Base-by-base conservation (phyloP, 805 yeast genomes). In the Cyberlindnera suaveolens region DNA sequence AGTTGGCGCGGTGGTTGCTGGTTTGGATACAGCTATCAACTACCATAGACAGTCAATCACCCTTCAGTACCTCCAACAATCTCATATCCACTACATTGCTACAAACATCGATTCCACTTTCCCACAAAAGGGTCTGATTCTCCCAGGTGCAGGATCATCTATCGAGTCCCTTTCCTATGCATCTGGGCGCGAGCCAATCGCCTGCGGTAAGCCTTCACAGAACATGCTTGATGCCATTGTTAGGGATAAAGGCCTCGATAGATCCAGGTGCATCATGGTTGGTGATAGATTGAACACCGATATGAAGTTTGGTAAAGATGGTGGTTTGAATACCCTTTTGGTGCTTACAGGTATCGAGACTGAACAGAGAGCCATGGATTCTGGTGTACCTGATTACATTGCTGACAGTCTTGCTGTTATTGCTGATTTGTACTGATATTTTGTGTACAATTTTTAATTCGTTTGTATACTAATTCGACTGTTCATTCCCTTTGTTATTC, bases 231-330 rank as follows among this genome's bases (percentile, higher is more conserved):
- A 87, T 58, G 82, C 95, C 17, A 85, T 93, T 60, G 77, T 81
- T 48, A 78, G 80, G 31, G 74, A 70, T 49, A 73, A 77, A 45
- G 63, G 74, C 16, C 67, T 78, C 30, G 79, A 79, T 41, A 76
- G 78, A 41, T 50, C 65, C 4, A 72, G 77, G 45, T 82, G 95
- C 11, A 74, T 91, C 51, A 93, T 93, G 98, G 78, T 93, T 45
- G 99, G 99, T 17, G 99, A 93, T 61, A 74, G 99, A 51, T 70
- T 93, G 46, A 91, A 93, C 62, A 93, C 99, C 0, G 99, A 93
- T 57, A 91, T 93, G 81, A 77, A 75, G 58, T 93, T 93, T 63
- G 99, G 98, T 36, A 71, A 77, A 43, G 82, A 80, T 45, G 96
- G 96, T 41, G 93, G 93, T 1, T 71, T 93, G 82, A 43, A 82